Conservation (phyloP, 768 basidiomycete genomes). For the Crucibulum laeve region DNA sequence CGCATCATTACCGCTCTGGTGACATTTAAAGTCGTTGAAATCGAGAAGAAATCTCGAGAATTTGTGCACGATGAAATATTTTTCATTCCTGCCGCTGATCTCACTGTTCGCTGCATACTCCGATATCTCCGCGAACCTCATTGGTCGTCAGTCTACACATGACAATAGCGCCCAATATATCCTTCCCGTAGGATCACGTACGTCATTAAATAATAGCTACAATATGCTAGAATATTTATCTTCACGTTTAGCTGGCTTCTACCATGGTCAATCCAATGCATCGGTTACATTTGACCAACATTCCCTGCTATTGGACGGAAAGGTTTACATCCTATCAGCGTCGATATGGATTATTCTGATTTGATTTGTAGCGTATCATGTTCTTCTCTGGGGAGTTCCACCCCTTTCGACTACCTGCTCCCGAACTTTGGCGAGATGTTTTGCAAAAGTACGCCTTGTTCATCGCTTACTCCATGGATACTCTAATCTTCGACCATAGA, state of each 20-base stretch:
- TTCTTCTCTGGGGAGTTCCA: constrained; percentile 68
- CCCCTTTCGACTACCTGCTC: constrained; percentile 62
- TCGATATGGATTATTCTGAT: background rate
- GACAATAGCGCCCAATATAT: constrained; percentile 19
- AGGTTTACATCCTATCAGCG: constrained; percentile 13
- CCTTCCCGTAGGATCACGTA: constrained; percentile 16
- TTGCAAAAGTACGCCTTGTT: constrained; percentile 41
- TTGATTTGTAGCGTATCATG: constrained; percentile 34
- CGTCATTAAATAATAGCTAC: constrained; percentile 1
- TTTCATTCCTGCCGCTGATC: too few relatives aligned
- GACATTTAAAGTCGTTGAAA: too few relatives aligned
- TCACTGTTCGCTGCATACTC: too few relatives aligned
- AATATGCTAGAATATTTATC: background rate
- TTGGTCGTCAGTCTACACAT: constrained; percentile 15
- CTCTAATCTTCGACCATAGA: constrained; percentile 1
- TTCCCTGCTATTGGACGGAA: constrained; percentile 28
- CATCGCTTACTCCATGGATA: background rate
- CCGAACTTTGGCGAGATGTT: constrained; percentile 63
- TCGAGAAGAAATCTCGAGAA: too few relatives aligned
- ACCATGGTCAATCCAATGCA: constrained; percentile 22
- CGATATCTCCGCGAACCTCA: too few relatives aligned
- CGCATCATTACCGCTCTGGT: too few relatives aligned
- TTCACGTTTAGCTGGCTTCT: constrained; percentile 11
- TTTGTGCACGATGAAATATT: too few relatives aligned
- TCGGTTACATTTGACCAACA: constrained; percentile 31